Evolutionary conservation across 2,329 filamentous ascomycete species (phyloP).

Genomic region (Apiospora malaysiana): DNA sequence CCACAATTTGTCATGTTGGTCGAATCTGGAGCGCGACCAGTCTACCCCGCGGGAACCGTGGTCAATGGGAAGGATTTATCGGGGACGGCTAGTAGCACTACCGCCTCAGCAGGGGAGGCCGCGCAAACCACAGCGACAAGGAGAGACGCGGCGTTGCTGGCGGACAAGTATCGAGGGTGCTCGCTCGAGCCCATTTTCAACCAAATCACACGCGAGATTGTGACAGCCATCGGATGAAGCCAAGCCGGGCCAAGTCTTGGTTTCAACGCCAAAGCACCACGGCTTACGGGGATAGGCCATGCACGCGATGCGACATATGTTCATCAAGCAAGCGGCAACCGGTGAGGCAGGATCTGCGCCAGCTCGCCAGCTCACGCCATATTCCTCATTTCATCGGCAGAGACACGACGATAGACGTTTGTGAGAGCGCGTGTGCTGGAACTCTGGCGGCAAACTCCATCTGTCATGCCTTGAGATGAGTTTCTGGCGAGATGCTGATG

Average conservation of each 20-base stretch:
- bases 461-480: slow-evolving; percentile 3
- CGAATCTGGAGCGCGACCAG: slow-evolving; percentile 71
- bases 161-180: slow-evolving; percentile 76
- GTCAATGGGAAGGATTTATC: slow-evolving; percentile 64
- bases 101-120: slow-evolving; percentile 28
- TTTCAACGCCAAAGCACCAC: not conserved
- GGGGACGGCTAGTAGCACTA: slow-evolving; percentile 30
- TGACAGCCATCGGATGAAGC: slow-evolving; percentile 43
- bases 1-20: slow-evolving; percentile 88
- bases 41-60: slow-evolving; percentile 72
- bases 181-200: slow-evolving; percentile 73
- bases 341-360: not conserved
- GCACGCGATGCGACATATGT: not conserved
- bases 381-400: not conserved
- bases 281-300: not conserved
- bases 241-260: not conserved
- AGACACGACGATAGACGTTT: slow-evolving; percentile 12
- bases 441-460: slow-evolving; percentile 1
- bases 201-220: slow-evolving; percentile 63
- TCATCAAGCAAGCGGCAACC: not conserved
- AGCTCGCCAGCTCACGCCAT: not conserved
- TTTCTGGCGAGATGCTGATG: not conserved
- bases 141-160: slow-evolving; percentile 53
- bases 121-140: slow-evolving; percentile 36
- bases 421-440: not conserved